Base-by-base conservation (phyloP, 2,329 filamentous ascomycete genomes). In the Scytalidium sp. region DNA sequence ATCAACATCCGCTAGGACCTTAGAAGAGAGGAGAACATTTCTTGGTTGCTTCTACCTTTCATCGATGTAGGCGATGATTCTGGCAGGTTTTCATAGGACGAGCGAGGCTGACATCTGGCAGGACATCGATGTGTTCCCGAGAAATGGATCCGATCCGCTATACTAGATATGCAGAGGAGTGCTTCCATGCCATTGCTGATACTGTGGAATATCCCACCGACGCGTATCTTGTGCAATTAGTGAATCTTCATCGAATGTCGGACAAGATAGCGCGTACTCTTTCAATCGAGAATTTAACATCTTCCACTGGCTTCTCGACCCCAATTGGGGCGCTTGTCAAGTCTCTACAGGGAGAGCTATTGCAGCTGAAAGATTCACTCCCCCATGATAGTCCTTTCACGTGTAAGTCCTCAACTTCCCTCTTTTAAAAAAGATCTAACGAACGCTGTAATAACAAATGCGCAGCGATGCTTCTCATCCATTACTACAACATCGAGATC, bases 1-100 rank as follows among this genome's bases (percentile, higher is more conserved):
- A 25, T 17, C 15, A 17, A 23, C 32, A 20, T 19, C 22, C 19
- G 19, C 19, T n/a, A 32, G 39, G 15, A 45, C 42, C 7, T 25
- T 50, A 23, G 47, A 50, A 42, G 47, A 43, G 21, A 13, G 47
- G 21, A 41, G 47, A 15, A 43, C 47, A 2, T 45, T 50, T 20
- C 47, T 50, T 9, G 47, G 47, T 6, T 36, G 45, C 19, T 40
- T 32, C 21, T 45, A 44, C 32, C 41, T 50, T 13, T 39, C 19
- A 29, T 50, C 47, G 7, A 21, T 45, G 42, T 50, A 11, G 17
- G 39, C 41, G 10, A n/a, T 15, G 17, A 15, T 7, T 46, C 25
- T 19, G 15, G 15, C 17, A 11, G 3, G 15, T 11, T 39, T 22
- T 40, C 32, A 11, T 17, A n/a, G 13, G 29, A 4, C 3, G 15